Base-by-base conservation (phyloP, 768 basidiomycete genomes). In the Russula emetica region DNA sequence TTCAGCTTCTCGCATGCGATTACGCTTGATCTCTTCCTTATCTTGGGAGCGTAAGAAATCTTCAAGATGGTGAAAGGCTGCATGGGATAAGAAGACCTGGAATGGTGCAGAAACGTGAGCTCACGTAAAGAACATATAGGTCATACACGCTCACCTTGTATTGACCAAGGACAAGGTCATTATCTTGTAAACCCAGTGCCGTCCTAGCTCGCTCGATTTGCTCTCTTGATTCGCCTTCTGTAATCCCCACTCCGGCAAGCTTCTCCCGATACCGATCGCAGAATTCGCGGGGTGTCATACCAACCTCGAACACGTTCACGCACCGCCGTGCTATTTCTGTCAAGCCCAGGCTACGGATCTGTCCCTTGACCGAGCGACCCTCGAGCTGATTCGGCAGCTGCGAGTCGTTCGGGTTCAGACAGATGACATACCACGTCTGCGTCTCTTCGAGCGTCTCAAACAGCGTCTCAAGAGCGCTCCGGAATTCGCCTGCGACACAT, bases 321-420 rank as follows among this genome's bases (percentile, higher is more conserved):
- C 80, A 83, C 53, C 90, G 76, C 71, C 80, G 83, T 7, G 89
- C 84, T 66, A 98, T 82, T 76, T 93, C 91, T 2, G 86, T 76
- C 69, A 98, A 70, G 0, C 94, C 92, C 28, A 87, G 71, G 61
- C 90, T 88, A 55, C 90, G 81, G 42, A 98, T 87, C 76, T 98
- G 96, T 0, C 91, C 90, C 74, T 94, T 96, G 55, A 98, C 88
- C 45, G 88, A 87, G 51, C 94, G 80, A 13, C 92, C 90, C 77
- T 98, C 96, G 58, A 98, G 78, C 72, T 98, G 95, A 72, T 94
- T 92, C 44, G 95, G 94, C 22, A 98, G 76, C 71, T 96, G 96
- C 28, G 92, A 87, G 76, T 98, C 94, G 72, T 98, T 99, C 5
- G 95, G 94, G 72, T 90, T 94, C 69, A 98, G 76, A 71, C 94